Percentiles rank a stretch among this genome's conserved stretches.
Evolutionary conservation across 306 rosid species (phyloP).

Genomic region (Quercus engelmannii): DNA sequence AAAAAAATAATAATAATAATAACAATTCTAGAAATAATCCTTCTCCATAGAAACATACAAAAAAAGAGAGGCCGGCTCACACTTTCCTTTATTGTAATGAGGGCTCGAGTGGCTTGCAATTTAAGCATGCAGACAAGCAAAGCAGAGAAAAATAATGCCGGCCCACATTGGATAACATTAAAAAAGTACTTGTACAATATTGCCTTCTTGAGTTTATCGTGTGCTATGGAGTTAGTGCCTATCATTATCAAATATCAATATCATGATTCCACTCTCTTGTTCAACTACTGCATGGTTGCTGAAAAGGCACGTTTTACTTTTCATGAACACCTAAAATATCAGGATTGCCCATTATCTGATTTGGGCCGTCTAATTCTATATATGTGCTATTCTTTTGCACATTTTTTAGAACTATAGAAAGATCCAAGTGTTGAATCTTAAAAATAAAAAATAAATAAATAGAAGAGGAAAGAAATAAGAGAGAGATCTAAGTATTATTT

Average conservation of each 20-base stretch:
- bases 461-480: too few relatives aligned
- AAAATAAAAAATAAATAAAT: too few relatives aligned
- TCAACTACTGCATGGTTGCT: too few relatives aligned
- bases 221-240: slow-evolving; percentile 1
- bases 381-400: neutral
- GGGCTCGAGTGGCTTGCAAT: slow-evolving; percentile 38
- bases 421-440: neutral
- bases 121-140: slow-evolving; percentile 27
- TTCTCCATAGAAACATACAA: too few relatives aligned
- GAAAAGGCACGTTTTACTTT: too few relatives aligned
- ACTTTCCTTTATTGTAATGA: neutral
- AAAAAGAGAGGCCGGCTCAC: neutral
- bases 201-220: neutral
- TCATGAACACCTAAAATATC: neutral
- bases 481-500: too few relatives aligned
- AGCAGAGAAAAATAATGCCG: slow-evolving; percentile 28
- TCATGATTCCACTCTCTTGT: neutral
- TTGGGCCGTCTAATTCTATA: neutral
- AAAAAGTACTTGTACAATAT: neutral
- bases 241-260: neutral
- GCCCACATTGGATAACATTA: slow-evolving; percentile 2
- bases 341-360: neutral
- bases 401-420: neutral
- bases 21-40: too few relatives aligned
- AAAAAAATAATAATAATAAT: too few relatives aligned